Evolutionary conservation across 73 alveolate species (phyloP).

Genomic region (Paramecium caudatum): DNA sequence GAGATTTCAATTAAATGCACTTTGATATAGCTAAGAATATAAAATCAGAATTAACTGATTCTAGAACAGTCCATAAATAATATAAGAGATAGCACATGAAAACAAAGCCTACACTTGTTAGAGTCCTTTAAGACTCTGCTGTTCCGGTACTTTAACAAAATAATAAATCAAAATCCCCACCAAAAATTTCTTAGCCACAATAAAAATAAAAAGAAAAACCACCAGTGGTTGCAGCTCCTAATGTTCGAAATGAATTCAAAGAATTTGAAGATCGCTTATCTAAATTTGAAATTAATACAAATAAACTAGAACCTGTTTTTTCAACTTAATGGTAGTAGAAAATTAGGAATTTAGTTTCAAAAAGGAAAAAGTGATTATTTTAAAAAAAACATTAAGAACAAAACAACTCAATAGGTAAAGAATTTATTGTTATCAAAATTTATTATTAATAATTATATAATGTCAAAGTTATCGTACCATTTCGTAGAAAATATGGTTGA

Average conservation of each 20-base stretch:
- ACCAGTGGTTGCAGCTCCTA: background rate
- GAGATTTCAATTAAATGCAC: slow-evolving; percentile 23
- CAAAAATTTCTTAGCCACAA: background rate
- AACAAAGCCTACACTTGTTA: background rate
- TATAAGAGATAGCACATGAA: slow-evolving; percentile 24
- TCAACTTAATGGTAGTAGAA: slow-evolving; percentile 2
- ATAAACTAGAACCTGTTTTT: slow-evolving; percentile 26
- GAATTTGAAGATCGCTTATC: slow-evolving; percentile 47
- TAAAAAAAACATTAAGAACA: slow-evolving; percentile 2
- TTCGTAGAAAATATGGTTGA: background rate
- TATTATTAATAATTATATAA: background rate
- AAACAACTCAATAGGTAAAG: slow-evolving; percentile 12
- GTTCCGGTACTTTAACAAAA: background rate
- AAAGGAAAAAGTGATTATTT: slow-evolving; percentile 50
- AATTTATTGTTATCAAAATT: background rate
- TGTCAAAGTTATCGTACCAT: background rate
- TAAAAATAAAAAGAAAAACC: slow-evolving; percentile 10
- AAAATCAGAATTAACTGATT: background rate
- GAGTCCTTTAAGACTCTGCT: background rate
- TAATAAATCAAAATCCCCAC: slow-evolving; percentile 1
- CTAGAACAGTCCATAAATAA: slow-evolving; percentile 13
- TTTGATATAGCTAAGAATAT: slow-evolving; percentile 29
- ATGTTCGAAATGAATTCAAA: slow-evolving; percentile 13
- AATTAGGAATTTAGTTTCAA: background rate
- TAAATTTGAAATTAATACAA: slow-evolving; percentile 11